A percentile compares a stretch with the other conserved stretches of the same genome.
Evolutionary conservation across 352 stramenopile genomes (phyloP).

Genomic region (Ophiocytium majus): DNA sequence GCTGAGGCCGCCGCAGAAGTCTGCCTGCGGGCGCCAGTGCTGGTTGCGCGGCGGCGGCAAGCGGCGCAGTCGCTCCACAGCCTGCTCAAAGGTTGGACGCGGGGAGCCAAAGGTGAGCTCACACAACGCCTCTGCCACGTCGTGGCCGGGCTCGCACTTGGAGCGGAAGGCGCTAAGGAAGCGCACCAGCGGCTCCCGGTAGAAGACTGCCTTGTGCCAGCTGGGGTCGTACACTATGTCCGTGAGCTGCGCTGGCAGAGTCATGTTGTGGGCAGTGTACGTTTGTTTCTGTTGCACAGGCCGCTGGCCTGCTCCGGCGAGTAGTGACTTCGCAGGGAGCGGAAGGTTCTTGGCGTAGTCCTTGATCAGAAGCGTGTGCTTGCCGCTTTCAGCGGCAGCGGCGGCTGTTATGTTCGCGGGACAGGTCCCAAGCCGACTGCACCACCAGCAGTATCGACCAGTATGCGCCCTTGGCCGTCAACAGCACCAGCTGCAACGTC

Average conservation of each 20-base stretch:
- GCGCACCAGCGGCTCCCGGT: constrained; percentile 22
- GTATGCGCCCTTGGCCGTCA: too few relatives aligned
- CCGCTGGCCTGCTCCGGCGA: too few relatives aligned
- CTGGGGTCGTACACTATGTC: neutral
- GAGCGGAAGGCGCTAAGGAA: constrained; percentile 16
- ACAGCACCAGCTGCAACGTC: too few relatives aligned
- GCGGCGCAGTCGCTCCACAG: neutral
- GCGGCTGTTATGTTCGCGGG: too few relatives aligned
- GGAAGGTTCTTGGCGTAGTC: too few relatives aligned
- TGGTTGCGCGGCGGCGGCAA: neutral
- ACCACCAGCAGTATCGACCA: too few relatives aligned
- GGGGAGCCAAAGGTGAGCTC: neutral
- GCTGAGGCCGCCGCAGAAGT: constrained; percentile 26
- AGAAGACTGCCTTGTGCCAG: constrained; percentile 39
- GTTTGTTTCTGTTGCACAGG: too few relatives aligned
- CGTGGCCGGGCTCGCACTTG: neutral
- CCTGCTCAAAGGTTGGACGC: neutral
- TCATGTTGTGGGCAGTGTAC: neutral
- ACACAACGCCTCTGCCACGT: neutral
- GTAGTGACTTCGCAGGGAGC: too few relatives aligned
- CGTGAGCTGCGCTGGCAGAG: neutral
- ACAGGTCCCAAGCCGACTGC: too few relatives aligned
- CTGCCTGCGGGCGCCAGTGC: constrained; percentile 15
- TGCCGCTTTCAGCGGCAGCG: too few relatives aligned
- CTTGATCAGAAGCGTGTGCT: too few relatives aligned